These are phyloP conservation scores for Discostella stelligera DNA, from an alignment of 352 stramenopile genomes.

Conservation along the genomic window DNA sequence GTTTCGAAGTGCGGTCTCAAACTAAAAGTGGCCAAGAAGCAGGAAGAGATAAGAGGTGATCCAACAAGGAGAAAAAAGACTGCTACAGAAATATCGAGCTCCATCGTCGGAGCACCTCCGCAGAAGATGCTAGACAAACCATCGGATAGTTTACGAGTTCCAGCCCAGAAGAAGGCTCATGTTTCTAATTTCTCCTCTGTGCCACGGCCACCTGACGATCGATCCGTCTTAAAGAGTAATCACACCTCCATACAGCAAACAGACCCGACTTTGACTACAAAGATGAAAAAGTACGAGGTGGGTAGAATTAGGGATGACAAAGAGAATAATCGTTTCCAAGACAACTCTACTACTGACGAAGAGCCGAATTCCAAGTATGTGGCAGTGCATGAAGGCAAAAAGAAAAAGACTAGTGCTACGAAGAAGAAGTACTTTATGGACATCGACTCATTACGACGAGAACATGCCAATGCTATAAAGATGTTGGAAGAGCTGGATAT, in stretches of 20 bases:
- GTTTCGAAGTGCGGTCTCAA: conserved; percentile 41
- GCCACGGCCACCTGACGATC: neutral
- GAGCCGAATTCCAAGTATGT: neutral
- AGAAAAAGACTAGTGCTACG: neutral
- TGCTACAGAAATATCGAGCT: neutral
- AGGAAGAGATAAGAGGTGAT: neutral
- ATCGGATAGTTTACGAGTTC: neutral
- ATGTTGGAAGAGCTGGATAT: conserved; percentile 48
- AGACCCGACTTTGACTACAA: neutral
- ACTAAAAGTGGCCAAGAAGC: conserved; percentile 5
- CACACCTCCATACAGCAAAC: neutral
- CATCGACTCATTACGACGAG: conserved; percentile 36
- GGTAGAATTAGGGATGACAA: conserved; percentile 27
- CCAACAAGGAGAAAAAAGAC: neutral
- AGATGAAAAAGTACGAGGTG: neutral
- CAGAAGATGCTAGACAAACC: neutral
- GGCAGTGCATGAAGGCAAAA: neutral
- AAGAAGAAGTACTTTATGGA: conserved; percentile 36
- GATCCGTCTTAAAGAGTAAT: neutral
- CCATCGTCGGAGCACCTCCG: neutral
- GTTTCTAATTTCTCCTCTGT: neutral
- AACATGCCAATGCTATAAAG: conserved; percentile 40
- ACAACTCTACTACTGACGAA: conserved; percentile 9
- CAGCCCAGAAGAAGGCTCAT: neutral
- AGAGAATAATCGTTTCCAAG: conserved; percentile 21